Evolutionary conservation across 257 asterid genomes (phyloP), one percentile per base, ranked within the genome.

Genomic region (Mitragyna speciosa): DNA sequence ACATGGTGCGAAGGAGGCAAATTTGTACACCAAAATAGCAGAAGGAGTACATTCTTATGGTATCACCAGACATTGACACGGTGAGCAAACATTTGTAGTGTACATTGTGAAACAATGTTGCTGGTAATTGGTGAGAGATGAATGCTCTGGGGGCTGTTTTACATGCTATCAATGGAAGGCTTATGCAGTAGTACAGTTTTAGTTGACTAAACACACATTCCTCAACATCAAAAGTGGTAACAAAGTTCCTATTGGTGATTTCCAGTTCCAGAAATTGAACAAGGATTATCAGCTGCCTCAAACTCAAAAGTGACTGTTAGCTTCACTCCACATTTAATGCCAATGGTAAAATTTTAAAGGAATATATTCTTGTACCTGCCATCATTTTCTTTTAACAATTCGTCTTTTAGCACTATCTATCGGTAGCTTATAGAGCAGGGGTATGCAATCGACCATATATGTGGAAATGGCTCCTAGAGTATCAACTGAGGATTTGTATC

Each of bases 241-340:
- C 48, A 51, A 59, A 47, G 39, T 69, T 80, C 51, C 71, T 71
- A n/a, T 81, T 71, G 28, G 6, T 41, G 43, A 69, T 61, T 78
- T 85, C 33, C 91, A 95, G 98, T 92, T 83, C 99, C 99, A n/a
- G 98, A 95, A 89, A 95, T 95, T 72, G 98, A 95, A 88, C 99
- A 95, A 89, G 99, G 98, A 74, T 83, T 93, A 80, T 91, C 99
- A 36, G 96, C 91, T 84, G 97, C 91, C 33, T 88, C 90, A 26
- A 91, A 88, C 72, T 87, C 93, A 58, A 82, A 89, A 89, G 99
- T 96, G 84, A 96, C 95, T 9, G 93, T 96, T 75, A 96, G 99
- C 91, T 96, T 96, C 89, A 95, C 98, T 75, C 99, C 99, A 66
- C 98, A 95, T 80, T 85, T 93, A 73, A 93, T 96, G 94, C 97